Evolutionary conservation across 1,139 yeast species (phyloP).

Genomic region (Kodamaea suecica): DNA sequence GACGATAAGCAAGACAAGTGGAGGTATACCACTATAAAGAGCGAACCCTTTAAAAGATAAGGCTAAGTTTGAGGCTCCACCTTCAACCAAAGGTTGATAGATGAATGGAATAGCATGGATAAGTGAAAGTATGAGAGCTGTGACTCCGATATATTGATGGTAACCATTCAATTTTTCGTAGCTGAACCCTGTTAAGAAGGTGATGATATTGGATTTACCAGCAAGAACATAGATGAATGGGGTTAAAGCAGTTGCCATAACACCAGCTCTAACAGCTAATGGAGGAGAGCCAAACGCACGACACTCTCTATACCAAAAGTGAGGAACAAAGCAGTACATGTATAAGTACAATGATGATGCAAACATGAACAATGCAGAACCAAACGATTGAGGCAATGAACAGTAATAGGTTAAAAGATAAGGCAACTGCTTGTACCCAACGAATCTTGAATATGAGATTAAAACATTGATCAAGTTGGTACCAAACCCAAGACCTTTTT

Average conservation of each 20-base stretch:
- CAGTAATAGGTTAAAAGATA: conserved; percentile 28
- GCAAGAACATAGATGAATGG: conserved; percentile 52
- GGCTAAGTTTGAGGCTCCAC: conserved; percentile 37
- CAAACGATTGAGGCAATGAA: conserved; percentile 53
- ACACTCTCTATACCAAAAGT: conserved; percentile 55
- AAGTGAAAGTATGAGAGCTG: conserved; percentile 46
- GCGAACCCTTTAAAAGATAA: conserved; percentile 16
- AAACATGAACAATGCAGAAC: conserved; percentile 40
- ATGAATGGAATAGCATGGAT: conserved; percentile 57
- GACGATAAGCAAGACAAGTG: conserved; percentile 45
- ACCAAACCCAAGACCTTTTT: conserved; percentile 11
- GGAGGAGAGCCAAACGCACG: conserved; percentile 65
- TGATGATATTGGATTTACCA: conserved; percentile 52
- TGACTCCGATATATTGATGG: conserved; percentile 50
- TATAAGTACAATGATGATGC: conserved; percentile 44
- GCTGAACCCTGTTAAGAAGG: conserved; percentile 52
- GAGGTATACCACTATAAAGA: conserved; percentile 37
- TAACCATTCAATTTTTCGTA: conserved; percentile 53
- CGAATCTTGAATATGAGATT: conserved; percentile 40
- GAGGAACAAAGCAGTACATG: conserved; percentile 48
- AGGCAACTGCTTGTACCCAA: conserved; percentile 52
- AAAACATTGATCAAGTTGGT: conserved; percentile 26
- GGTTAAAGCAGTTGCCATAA: conserved; percentile 50
- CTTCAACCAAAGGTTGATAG: conserved; percentile 46
- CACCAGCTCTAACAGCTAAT: conserved; percentile 52